These are phyloP conservation scores for Penicillium psychrosexuale DNA, from an alignment of 2,329 filamentous ascomycete species.

Conservation along the genomic window DNA sequence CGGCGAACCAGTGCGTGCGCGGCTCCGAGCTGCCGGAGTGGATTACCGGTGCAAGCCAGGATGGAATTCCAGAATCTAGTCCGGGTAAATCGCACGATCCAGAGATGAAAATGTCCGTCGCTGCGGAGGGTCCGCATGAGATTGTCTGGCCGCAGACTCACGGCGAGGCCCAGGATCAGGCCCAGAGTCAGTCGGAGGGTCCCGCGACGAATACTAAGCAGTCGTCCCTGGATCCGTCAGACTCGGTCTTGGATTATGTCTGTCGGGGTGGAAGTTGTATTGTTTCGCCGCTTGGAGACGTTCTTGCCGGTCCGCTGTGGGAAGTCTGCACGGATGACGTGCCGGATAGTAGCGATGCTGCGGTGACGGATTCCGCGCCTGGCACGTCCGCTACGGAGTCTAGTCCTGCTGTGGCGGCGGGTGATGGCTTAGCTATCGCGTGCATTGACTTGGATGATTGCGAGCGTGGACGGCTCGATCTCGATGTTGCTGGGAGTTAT, in stretches of 20 bases:
- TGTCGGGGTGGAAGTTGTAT: constrained; percentile 82
- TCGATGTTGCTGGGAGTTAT: constrained; percentile 83
- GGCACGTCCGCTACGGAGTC: constrained; percentile 28
- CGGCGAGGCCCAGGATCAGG: not conserved
- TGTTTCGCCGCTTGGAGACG: constrained; percentile 70
- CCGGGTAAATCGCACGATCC: not conserved
- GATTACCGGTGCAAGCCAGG: not conserved
- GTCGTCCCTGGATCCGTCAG: not conserved
- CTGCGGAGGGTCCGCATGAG: not conserved
- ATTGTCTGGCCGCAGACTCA: constrained; percentile 2
- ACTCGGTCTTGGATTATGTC: constrained; percentile 47
- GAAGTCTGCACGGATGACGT: constrained; percentile 49
- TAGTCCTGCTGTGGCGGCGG: constrained; percentile 9
- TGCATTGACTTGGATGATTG: constrained; percentile 88
- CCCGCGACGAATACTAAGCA: not conserved
- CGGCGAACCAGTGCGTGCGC: constrained; percentile 75
- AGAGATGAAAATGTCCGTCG: not conserved
- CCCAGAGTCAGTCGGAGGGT: not conserved
- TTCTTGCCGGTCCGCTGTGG: constrained; percentile 78
- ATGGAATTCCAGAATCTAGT: not conserved
- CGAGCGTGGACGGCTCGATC: constrained; percentile 71
- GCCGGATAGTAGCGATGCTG: constrained; percentile 25
- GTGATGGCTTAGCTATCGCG: constrained; percentile 57
- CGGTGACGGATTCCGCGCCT: constrained; percentile 28
- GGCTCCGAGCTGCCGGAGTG: constrained; percentile 58